Base-by-base conservation (phyloP, 345 rosid genomes). In the Hirschfeldia incana region DNA sequence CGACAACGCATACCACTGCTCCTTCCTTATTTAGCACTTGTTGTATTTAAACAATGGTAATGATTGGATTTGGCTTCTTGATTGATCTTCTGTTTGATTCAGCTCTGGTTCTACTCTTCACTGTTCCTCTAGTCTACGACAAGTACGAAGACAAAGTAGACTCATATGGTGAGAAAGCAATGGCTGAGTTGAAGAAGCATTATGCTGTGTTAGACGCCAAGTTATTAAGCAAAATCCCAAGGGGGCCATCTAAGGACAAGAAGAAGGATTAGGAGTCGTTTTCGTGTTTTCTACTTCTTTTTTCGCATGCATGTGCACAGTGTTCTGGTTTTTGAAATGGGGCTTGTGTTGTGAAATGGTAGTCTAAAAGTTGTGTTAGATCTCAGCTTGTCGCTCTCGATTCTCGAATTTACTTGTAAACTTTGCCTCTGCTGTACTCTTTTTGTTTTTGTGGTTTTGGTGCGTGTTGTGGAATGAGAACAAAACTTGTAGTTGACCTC, bases 41-140 rank as follows among this genome's bases (percentile, higher is more conserved):
- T 32, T 3, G 3, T 26, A n/a, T 34, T 16, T 2, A 11, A 62
- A 62, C 30, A 44, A 12, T 60, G 10, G 28, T 78, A 30, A 44
- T 70, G 29, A 17, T 5, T 46, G 12, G 10, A 33, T 21, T 39
- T 51, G 78, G 32, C 55, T 32, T 73, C 3, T 68, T 21, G 51
- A 44, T 70, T 13, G 53, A 17, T 65, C 6, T 46, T 51, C 3
- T 65, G 70, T 32, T 32, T 8, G 42, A 66, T 17, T 27, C 88
- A 95, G 99, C 74, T 69, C 70, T 89, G 69, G 90, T 95, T 3
- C 73, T 90, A 76, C 89, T 95, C 73, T 89, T 87, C 82, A 89
- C 96, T 2, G 89, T 93, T 29, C 99, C 99, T n/a, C 94, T 91
- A 46, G 0, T 93, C 6, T 95, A 95, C 0, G 99, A 93, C 86